Percentiles rank a stretch among this genome's conserved stretches.
phyloP scores from a whole-genome alignment of 1,139 yeast species.

The Kodamaea anthophila region DNA sequence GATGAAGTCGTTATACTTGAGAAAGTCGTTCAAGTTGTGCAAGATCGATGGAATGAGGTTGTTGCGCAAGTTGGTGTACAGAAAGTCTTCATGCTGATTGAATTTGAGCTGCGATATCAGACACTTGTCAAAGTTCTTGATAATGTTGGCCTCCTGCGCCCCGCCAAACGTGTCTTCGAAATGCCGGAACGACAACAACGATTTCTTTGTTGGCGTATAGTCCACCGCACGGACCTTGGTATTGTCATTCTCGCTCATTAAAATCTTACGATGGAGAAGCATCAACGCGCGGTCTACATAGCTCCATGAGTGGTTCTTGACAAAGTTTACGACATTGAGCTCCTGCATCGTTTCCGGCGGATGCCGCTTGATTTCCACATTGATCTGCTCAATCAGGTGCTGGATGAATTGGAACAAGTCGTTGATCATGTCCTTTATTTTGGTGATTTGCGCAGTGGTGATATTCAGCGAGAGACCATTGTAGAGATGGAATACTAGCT shows the following conservation, averaged over 20 bases:
- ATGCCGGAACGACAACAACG: conserved; percentile 26
- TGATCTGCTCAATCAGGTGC: conserved; percentile 29
- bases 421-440: conserved; percentile 41
- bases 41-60: conserved; percentile 54
- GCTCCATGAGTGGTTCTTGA: conserved; percentile 45
- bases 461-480: conserved; percentile 35
- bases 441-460: conserved; percentile 33
- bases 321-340: conserved; percentile 41
- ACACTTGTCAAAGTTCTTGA: conserved; percentile 30
- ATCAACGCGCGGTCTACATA: conserved; percentile 53
- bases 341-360: conserved; percentile 32
- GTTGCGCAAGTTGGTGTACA: conserved; percentile 45
- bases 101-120: conserved; percentile 33
- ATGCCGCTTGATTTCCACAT: conserved; percentile 11
- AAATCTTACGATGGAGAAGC: conserved; percentile 49
- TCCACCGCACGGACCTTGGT: conserved; percentile 1
- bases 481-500: conserved; percentile 40
- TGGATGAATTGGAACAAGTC: conserved; percentile 46
- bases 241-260: conserved; percentile 19
- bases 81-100: conserved; percentile 28
- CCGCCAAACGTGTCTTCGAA: conserved; percentile 40
- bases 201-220: neutral
- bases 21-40: conserved; percentile 51
- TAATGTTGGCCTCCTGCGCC: conserved; percentile 34
- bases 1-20: conserved; percentile 42